phyloP scores from a whole-genome alignment of 352 stramenopile genomes.

The Pythium periplocum region DNA sequence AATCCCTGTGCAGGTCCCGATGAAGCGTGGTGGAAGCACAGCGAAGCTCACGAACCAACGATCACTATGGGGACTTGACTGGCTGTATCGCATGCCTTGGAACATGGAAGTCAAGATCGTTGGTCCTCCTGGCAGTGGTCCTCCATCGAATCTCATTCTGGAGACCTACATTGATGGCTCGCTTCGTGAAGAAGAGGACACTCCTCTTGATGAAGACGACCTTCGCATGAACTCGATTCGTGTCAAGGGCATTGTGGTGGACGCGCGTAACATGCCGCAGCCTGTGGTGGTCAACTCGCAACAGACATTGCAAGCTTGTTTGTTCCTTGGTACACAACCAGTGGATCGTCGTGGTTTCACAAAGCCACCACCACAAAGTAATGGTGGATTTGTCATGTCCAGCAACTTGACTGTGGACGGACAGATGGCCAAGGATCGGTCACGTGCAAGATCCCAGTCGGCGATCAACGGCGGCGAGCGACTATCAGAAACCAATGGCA shows the following conservation, averaged over 20 bases:
- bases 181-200: slow-evolving; percentile 68
- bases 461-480: slow-evolving; percentile 38
- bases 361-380: slow-evolving; percentile 82
- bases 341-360: slow-evolving; percentile 83
- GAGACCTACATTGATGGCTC: slow-evolving; percentile 86
- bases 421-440: slow-evolving; percentile 47
- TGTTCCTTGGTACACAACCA: slow-evolving; percentile 82
- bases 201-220: slow-evolving; percentile 62
- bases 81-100: slow-evolving; percentile 88
- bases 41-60: slow-evolving; percentile 58
- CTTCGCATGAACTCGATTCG: slow-evolving; percentile 85
- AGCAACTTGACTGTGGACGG: slow-evolving; percentile 43
- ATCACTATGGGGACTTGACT: slow-evolving; percentile 80
- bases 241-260: slow-evolving; percentile 84
- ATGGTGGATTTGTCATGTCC: slow-evolving; percentile 76
- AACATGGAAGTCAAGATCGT: slow-evolving; percentile 92
- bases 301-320: slow-evolving; percentile 81
- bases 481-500: slow-evolving; percentile 55
- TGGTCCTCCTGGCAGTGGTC: slow-evolving; percentile 72
- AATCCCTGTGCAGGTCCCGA: slow-evolving; percentile 80
- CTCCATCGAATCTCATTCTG: slow-evolving; percentile 82
- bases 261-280: slow-evolving; percentile 83
- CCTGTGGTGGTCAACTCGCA: slow-evolving; percentile 84
- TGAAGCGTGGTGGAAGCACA: slow-evolving; percentile 60
- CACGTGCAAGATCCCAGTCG: slow-evolving; percentile 40